Evolutionary conservation across 2,329 filamentous ascomycete species (phyloP), one percentile per base, ranked within the genome.

Genomic region (Apiospora rasikravindrae): DNA sequence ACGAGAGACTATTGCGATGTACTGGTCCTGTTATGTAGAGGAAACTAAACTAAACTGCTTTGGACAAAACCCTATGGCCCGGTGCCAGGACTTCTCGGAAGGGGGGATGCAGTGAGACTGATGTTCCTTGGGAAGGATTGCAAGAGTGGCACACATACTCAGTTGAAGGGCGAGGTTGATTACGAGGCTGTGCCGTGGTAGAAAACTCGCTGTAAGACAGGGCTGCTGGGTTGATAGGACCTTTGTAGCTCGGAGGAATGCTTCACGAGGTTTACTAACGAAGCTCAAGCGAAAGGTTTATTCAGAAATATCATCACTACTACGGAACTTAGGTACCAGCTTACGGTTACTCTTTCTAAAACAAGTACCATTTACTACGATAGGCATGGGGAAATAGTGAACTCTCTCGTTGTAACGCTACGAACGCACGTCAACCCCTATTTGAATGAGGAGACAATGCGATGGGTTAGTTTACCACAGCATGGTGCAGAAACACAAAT

Each of bases 31-130:
- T 22, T n/a, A 16, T 51, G 10, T 29, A 10, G 13, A 70, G 69
- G 69, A 37, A 7, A 70, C 69, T 7, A 45, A 14, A 5, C 14
- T 70, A 7, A 70, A 70, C 19, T 33, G 47, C 7, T 70, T 70
- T 22, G 69, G 69, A 2, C 11, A 11, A 8, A 68, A 68, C 13
- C n/a, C 51, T n/a, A 22, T 19, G 51, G 51, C 16, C 10, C 3
- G 4, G 26, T 22, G n/a, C 51, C 69, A 16, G 40, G 53, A 0
- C 69, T 53, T 3, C 40, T 70, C 13, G 69, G 49, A 19, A 53
- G 66, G 37, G 69, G 69, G 6, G 53, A 70, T 33, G 69, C 69
- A 11, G 69, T 70, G 33, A 64, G 69, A 29, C 40, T 70, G 40
- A 61, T 42, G 33, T 42, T 66, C 11, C 22, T 66, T 22, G 53